Evolutionary conservation across 306 rosid species (phyloP).

Genomic region (Vigna nakashimae): DNA sequence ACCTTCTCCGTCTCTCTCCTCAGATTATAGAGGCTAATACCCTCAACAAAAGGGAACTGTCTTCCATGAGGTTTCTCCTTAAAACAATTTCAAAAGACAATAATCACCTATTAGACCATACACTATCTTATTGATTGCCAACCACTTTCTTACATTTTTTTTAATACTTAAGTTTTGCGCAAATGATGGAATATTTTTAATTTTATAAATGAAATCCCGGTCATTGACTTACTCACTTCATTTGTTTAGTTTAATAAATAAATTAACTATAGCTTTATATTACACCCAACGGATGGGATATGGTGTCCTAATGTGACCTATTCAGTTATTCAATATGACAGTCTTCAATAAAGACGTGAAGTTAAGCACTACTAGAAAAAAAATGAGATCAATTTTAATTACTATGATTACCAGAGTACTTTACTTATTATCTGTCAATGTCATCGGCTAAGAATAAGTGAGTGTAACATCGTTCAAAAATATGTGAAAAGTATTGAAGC

Average conservation of each 20-base stretch:
- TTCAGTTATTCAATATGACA: slow-evolving; percentile 17
- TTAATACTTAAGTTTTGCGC: slow-evolving; percentile 28
- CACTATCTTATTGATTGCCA: slow-evolving; percentile 50
- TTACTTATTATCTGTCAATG: slow-evolving; percentile 10
- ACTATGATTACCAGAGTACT: slow-evolving; percentile 1
- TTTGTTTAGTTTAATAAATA: slow-evolving; percentile 27
- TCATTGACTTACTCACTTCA: slow-evolving; percentile 9
- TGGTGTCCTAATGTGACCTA: not conserved
- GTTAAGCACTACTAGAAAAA: not conserved
- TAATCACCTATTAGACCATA: slow-evolving; percentile 40
- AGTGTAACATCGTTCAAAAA: not conserved
- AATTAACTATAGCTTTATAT: slow-evolving; percentile 25
- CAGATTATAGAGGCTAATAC: slow-evolving; percentile 30
- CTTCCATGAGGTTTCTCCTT: slow-evolving; percentile 31
- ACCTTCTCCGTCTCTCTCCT: slow-evolving; percentile 49
- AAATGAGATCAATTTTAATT: slow-evolving; percentile 3
- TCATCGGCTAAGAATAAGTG: slow-evolving; percentile 15
- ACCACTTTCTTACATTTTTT: slow-evolving; percentile 36
- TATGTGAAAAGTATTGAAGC: not conserved
- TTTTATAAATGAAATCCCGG: slow-evolving; percentile 25
- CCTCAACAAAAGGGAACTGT: slow-evolving; percentile 38
- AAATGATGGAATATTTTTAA: slow-evolving; percentile 48
- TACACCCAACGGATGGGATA: slow-evolving; percentile 31
- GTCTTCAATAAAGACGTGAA: slow-evolving; percentile 12
- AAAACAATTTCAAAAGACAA: slow-evolving; percentile 42